Conservation (phyloP, 1,284 basidiomycete genomes). For the Pseudozyma sp. region DNA sequence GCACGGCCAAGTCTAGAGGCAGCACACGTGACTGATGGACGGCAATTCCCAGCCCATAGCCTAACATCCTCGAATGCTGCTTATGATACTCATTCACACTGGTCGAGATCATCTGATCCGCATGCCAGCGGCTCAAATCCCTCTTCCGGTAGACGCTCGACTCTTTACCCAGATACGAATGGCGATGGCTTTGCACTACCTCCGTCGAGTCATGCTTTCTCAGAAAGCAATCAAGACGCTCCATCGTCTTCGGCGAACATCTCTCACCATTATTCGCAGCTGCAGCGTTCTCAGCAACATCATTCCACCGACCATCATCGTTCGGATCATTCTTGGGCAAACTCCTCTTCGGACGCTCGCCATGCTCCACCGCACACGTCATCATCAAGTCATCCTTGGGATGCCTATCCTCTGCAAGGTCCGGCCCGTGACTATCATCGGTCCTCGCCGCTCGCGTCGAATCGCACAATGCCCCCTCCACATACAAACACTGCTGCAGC, state of each 20-base stretch:
- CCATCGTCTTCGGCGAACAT: constrained; percentile 8
- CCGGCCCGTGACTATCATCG: constrained; percentile 25
- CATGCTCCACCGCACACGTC: constrained; percentile 8
- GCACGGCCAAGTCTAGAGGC: constrained; percentile 14
- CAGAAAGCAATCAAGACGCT: constrained; percentile 1
- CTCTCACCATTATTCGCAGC: constrained; percentile 18
- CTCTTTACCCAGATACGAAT: constrained; percentile 1
- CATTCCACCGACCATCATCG: constrained; percentile 6
- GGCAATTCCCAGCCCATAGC: background rate
- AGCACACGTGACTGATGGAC: constrained; percentile 6
- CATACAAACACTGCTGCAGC: constrained; percentile 1
- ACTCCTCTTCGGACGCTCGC: constrained; percentile 7
- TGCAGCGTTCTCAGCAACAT: constrained; percentile 14
- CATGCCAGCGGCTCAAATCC: constrained; percentile 8
- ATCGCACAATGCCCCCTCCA: constrained; percentile 20
- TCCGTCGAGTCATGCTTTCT: background rate
- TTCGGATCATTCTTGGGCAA: constrained; percentile 16
- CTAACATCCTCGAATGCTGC: background rate
- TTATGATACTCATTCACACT: constrained; percentile 6
- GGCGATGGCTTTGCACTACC: background rate
- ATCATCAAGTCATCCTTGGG: constrained; percentile 2
- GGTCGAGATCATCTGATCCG: constrained; percentile 11
- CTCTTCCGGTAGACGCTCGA: constrained; percentile 2
- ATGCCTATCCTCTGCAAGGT: constrained; percentile 29
- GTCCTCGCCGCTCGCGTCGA: constrained; percentile 20